These are phyloP conservation scores for Suillus discolor DNA, from an alignment of 768 basidiomycete species.

Conservation along the genomic window DNA sequence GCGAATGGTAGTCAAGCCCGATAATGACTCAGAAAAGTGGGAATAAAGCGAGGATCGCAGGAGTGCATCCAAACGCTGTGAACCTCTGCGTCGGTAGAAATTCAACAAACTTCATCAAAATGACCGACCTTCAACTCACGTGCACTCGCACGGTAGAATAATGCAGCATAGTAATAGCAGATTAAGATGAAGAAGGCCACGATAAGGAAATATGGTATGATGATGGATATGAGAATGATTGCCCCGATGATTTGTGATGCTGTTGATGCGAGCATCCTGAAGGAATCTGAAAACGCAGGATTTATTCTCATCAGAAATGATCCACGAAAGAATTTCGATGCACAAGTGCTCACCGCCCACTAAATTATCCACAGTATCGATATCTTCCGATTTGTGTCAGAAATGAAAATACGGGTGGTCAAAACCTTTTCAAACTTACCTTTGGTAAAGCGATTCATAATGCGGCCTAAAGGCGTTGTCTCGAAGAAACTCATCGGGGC, in stretches of 20 bases:
- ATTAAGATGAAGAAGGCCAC: constrained; percentile 61
- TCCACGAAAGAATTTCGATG: constrained; percentile 9
- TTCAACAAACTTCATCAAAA: constrained; percentile 1
- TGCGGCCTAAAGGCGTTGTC: constrained; percentile 84
- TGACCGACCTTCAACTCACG: constrained; percentile 75
- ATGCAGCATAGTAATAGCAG: constrained; percentile 70
- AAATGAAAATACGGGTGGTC: not conserved
- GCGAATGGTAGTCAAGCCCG: constrained; percentile 84
- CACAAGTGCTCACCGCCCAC: constrained; percentile 42
- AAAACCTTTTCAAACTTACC: constrained; percentile 39
- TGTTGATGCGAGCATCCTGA: constrained; percentile 74
- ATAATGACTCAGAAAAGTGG: constrained; percentile 68
- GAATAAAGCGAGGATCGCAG: not conserved
- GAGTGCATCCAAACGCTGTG: constrained; percentile 59
- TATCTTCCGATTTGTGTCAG: constrained; percentile 42
- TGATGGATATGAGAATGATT: constrained; percentile 73
- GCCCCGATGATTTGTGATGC: constrained; percentile 70
- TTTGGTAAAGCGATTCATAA: constrained; percentile 91
- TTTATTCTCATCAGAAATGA: not conserved
- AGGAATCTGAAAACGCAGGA: constrained; percentile 46
- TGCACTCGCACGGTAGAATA: constrained; percentile 85
- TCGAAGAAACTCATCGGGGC: constrained; percentile 93
- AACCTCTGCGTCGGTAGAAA: constrained; percentile 1
- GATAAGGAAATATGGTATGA: constrained; percentile 86
- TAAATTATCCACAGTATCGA: constrained; percentile 79